Evolutionary conservation across 2,329 filamentous ascomycete genomes (phyloP).

Genomic region (Sphaerostilbella broomeana): DNA sequence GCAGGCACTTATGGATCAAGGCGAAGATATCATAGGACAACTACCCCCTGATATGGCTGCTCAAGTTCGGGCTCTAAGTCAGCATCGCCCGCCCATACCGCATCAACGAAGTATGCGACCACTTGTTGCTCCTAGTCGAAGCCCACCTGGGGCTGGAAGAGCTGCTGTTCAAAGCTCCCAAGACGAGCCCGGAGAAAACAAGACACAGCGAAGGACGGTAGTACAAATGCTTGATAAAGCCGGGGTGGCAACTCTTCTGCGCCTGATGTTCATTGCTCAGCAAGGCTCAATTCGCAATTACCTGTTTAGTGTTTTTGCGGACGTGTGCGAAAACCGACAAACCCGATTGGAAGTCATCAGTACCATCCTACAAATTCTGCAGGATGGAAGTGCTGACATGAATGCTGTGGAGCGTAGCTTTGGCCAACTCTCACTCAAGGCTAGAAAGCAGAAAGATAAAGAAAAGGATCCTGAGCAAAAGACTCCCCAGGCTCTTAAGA

Average conservation of each 20-base stretch:
- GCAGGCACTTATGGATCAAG: conserved; percentile 84
- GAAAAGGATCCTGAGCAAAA: conserved; percentile 55
- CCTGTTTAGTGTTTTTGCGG: conserved; percentile 79
- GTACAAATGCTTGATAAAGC: conserved; percentile 97
- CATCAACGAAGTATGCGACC: conserved; percentile 26
- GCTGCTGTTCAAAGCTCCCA: conserved; percentile 18
- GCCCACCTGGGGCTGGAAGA: conserved; percentile 21
- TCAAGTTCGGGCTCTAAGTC: conserved; percentile 68
- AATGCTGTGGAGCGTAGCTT: conserved; percentile 94
- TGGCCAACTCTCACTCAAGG: conserved; percentile 82
- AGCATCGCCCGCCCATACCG: conserved; percentile 29
- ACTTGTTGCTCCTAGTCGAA: conserved; percentile 26
- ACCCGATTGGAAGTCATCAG: conserved; percentile 92
- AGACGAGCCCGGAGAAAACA: conserved; percentile 47
- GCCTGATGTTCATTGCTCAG: conserved; percentile 97
- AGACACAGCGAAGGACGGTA: conserved; percentile 69
- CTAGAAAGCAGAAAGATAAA: conserved; percentile 69
- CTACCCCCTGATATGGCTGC: conserved; percentile 80
- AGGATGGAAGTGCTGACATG: conserved; percentile 91
- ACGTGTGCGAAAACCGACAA: conserved; percentile 94
- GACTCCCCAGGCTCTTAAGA: conserved; percentile 75
- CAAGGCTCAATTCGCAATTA: conserved; percentile 78
- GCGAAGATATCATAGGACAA: conserved; percentile 76
- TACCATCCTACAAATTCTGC: conserved; percentile 84
- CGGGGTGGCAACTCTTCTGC: conserved; percentile 88